Base-by-base conservation (phyloP, 495 filamentous ascomycete species). In the Aspergillus baeticus region DNA sequence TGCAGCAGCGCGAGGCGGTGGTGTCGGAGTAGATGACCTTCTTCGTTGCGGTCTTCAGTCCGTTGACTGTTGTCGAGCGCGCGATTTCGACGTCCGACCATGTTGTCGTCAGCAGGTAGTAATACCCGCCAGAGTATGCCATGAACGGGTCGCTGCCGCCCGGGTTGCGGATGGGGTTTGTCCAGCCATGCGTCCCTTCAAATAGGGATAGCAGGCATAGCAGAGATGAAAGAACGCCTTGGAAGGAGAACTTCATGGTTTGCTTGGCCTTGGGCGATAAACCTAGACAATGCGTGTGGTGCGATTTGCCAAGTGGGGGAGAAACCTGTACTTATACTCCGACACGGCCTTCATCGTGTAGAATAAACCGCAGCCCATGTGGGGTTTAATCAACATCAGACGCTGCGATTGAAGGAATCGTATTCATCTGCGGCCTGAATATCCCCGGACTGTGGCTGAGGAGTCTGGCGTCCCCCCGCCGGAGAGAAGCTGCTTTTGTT, bases 41-140 rank as follows among this genome's bases (percentile, higher is more conserved):
- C n/a, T 71, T 71, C n/a, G 70, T 51, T 0, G 78, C 78, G 1
- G 69, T 72, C 51, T 71, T 69, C 6, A 84, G 69, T 0, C 76
- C 80, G 10, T 72, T 69, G 29, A 84, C 67, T 6, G 76, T 82
- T 1, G 68, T 73, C 0, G 81, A 64, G 13, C 77, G 65, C 1
- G 79, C 71, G 29, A 84, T 68, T 47, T 81, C 62, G 48, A 84
- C 73, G 51, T 80, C 70, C 3, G 64, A 74, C 79, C 73, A 79
- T 54, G 69, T 74, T 29, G 69, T 82, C 20, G 64, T 77, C 38
- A 65, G 67, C 20, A 83, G 72, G 46, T 84, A 84, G 67, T 83
- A 83, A 46, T 75, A 81, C 2, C 78, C 77, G 0, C 70, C 76
- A 0, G 68, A 67, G 55, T 77, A 80, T 29, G 76, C 74, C n/a